Base-by-base conservation (phyloP, 495 filamentous ascomycete species). In the Cryomyces minteri region DNA sequence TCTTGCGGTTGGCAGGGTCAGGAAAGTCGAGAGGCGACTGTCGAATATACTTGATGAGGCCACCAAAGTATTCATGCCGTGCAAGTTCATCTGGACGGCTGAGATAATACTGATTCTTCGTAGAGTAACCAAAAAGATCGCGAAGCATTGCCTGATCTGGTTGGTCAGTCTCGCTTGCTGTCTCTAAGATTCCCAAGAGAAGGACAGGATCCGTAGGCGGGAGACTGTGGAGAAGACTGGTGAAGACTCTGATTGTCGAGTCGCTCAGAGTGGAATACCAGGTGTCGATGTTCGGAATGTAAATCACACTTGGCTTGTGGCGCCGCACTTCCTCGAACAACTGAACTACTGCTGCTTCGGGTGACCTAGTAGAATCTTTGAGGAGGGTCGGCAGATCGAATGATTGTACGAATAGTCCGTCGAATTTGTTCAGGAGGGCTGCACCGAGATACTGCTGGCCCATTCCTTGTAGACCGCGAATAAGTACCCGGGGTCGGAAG, bases 221-320 rank as follows among this genome's bases (percentile, higher is more conserved):
- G 31, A 98, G 69, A 30, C 76, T 79, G 44, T 77, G 71, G 9
- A 98, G 62, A 51, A 95, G 70, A 14, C 78, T 77, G 42, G 74
- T 64, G 60, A 98, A 94, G 0, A 83, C 87, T 8, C 76, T 77
- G 45, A 94, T 72, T 4, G 79, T 74, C 28, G 74, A 51, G 4
- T 68, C 68, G n/a, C 67, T 64, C 9, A 94, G 62, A 28, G 77
- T 85, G 6, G 68, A 61, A 53, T 81, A 85, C 92, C 92, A 98
- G 32, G 74, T 66, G 40, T 95, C 83, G 49, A 95, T 73, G 50
- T 82, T 77, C 0, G 92, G 90, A 41, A 98, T 81, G 64, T 82
- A 96, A 46, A 98, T 93, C 25, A 98, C 83, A 62, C 86, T 88
- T 6, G 92, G 90, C 61, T 92, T 95, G 52, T 94, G 86, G 37